These are phyloP conservation scores for Epithele typhae DNA, from an alignment of 768 basidiomycete species.

Conservation along the genomic window DNA sequence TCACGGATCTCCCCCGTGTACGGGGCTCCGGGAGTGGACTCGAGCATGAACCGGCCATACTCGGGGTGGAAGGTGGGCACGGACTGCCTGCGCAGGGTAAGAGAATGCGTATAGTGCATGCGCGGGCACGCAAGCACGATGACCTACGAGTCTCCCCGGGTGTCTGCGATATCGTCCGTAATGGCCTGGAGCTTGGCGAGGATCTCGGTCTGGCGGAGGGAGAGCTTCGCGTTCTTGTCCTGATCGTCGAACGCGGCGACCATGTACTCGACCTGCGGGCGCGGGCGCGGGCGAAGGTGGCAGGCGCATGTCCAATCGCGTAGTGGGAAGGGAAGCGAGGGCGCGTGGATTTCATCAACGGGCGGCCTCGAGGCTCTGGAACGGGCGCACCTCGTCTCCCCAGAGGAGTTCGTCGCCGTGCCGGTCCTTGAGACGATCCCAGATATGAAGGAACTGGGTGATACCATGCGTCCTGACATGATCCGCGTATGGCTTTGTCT, in stretches of 20 bases:
- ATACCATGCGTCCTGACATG: slow-evolving; percentile 93
- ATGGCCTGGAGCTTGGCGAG: slow-evolving; percentile 70
- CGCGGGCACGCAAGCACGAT: slow-evolving; percentile 1
- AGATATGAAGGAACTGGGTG: slow-evolving; percentile 90
- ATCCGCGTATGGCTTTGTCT: slow-evolving; percentile 81
- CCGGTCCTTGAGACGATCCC: slow-evolving; percentile 88
- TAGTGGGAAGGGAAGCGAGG: background rate
- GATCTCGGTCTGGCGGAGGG: slow-evolving; percentile 94
- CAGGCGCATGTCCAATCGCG: background rate
- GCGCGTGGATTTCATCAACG: slow-evolving; percentile 11
- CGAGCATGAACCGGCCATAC: slow-evolving; percentile 98
- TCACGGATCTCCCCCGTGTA: slow-evolving; percentile 87
- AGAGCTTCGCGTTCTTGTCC: slow-evolving; percentile 77
- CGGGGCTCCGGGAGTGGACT: slow-evolving; percentile 94
- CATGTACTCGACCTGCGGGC: slow-evolving; percentile 88
- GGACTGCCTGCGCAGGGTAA: slow-evolving; percentile 45
- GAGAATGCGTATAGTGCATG: background rate
- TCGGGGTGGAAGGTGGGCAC: slow-evolving; percentile 96
- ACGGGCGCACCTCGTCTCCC: slow-evolving; percentile 93
- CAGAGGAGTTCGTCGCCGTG: slow-evolving; percentile 90
- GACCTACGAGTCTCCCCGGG: slow-evolving; percentile 57
- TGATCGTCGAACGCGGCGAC: slow-evolving; percentile 81
- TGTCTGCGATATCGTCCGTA: slow-evolving; percentile 59
- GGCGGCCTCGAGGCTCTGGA: no score
- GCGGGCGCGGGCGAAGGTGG: background rate